Conservation (phyloP, 148 eudicot genomes). For the Silene uniflora region DNA sequence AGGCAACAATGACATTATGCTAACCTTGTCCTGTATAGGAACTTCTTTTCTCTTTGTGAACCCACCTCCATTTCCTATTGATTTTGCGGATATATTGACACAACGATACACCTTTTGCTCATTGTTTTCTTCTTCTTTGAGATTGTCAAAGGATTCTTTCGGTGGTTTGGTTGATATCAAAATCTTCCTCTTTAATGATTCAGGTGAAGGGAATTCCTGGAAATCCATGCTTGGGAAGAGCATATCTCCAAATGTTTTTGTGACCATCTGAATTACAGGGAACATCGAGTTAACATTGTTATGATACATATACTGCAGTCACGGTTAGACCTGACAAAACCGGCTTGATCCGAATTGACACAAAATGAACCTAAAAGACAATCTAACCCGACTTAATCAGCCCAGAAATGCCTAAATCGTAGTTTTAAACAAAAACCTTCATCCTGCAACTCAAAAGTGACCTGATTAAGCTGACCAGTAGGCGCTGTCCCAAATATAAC, state of each 20-base stretch:
- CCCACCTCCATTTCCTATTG: constrained; percentile 16
- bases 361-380: neutral
- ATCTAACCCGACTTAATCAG: too few relatives aligned
- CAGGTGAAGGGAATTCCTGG: constrained; percentile 53
- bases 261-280: constrained; percentile 47
- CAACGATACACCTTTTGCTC: constrained; percentile 3
- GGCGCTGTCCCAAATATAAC: too few relatives aligned
- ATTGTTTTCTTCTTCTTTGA: constrained; percentile 17
- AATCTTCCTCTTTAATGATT: constrained; percentile 38
- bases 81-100: neutral
- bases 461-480: too few relatives aligned
- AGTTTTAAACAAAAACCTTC: too few relatives aligned
- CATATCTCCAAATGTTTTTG: constrained; percentile 38
- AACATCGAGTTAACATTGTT: neutral
- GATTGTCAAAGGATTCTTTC: constrained; percentile 33
- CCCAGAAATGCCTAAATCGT: too few relatives aligned
- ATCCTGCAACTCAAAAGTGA: too few relatives aligned
- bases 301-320: too few relatives aligned
- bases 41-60: neutral
- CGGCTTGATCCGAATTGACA: neutral
- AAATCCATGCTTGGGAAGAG: constrained; percentile 35
- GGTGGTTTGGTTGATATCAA: constrained; percentile 68
- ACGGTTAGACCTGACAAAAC: neutral
- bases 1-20: neutral
- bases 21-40: constrained; percentile 9